Evolutionary conservation across 2,329 filamentous ascomycete species (phyloP), one percentile per base, ranked within the genome.

Genomic region (Emergomyces orientalis): DNA sequence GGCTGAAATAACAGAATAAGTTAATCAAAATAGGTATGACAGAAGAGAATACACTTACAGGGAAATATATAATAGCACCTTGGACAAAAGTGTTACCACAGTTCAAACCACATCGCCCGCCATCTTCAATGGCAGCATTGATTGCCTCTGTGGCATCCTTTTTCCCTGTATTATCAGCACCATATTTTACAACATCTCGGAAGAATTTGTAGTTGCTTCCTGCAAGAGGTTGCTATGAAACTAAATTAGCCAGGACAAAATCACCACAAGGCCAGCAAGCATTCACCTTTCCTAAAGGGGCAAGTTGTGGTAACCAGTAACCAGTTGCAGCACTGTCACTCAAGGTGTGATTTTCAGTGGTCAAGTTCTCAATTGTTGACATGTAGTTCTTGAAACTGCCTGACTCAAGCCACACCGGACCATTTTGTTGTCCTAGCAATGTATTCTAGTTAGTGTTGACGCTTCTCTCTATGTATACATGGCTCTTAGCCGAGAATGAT

Each of bases 1-100:
- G 90, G 41, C 59, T 59, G 14, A 17, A 45, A n/a, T n/a, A n/a
- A n/a, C n/a, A 9, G n/a, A 43, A 56, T 37, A 22, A 14, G 13
- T 47, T n/a, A 43, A 49, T 47, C 30, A 59, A 9, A 8, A 4
- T 22, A 45, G 19, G 22, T 13, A 25, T 27, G 22, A 27, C 19
- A 39, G 54, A 56, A 32, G 25, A 47, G n/a, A n/a, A 52, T 14
- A 3, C 11, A 19, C 41, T 39, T 39, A 60, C 81, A 47, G 91
- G 92, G 79, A 97, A 96, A 80, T 95, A 97, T 60, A 97, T 85
- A 19, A 97, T 79, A 41, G 90, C 92, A 0, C 92, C 92, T 1
- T 86, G 85, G n/a, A 84, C 84, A 3, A 93, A 97, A 41, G 84
- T 85, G 1, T 91, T 96, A 72, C 93, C 89, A 72, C 93, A 97